Evolutionary conservation across 495 filamentous ascomycete species (phyloP).

Genomic region (Penicillium angulare): DNA sequence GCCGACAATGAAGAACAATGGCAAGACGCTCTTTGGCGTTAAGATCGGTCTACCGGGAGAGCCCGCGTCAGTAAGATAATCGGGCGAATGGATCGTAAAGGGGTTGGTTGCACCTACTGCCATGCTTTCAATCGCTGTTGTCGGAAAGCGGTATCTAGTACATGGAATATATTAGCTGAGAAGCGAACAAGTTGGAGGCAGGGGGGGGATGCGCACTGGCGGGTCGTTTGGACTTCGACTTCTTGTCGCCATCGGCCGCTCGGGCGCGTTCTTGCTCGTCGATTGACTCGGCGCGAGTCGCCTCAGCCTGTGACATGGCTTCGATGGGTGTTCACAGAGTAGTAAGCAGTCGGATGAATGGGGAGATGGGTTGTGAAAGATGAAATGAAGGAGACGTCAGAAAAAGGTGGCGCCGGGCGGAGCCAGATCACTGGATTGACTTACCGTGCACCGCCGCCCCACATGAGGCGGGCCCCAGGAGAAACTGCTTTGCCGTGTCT

Average conservation of each 20-base stretch:
- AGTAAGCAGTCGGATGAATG: background rate
- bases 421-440: constrained; percentile 14
- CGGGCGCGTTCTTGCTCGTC: constrained; percentile 46
- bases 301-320: constrained; percentile 50
- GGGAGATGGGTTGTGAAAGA: constrained; percentile 2
- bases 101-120: constrained; percentile 67
- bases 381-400: constrained; percentile 24
- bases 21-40: constrained; percentile 88
- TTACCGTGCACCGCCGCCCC: constrained; percentile 11
- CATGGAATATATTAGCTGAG: constrained; percentile 4
- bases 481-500: too few relatives aligned
- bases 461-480: too few relatives aligned
- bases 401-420: constrained; percentile 31
- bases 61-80: background rate
- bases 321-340: constrained; percentile 10
- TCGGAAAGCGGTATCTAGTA: constrained; percentile 81
- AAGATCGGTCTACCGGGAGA: constrained; percentile 68
- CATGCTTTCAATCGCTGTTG: constrained; percentile 92
- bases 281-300: constrained; percentile 44
- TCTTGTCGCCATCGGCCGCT: constrained; percentile 61
- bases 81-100: background rate
- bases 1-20: constrained; percentile 83
- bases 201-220: constrained; percentile 59
- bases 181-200: background rate
- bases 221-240: constrained; percentile 80